Evolutionary conservation across 306 rosid genomes (phyloP).

Genomic region (Malus fusca): DNA sequence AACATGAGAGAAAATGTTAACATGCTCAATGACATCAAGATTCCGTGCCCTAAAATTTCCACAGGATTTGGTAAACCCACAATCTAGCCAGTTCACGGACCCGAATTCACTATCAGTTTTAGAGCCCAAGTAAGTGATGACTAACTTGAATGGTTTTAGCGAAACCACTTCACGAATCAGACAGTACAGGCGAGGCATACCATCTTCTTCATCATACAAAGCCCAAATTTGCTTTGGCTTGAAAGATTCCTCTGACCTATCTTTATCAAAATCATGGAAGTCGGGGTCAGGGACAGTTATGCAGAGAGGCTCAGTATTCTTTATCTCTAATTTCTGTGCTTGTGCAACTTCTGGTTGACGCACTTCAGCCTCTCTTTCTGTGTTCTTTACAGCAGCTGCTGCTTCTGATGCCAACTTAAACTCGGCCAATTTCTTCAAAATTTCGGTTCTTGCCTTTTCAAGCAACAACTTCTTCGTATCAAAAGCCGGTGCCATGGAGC

Average conservation of each 20-base stretch:
- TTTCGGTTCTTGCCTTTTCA: constrained; percentile 77
- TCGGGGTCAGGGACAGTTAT: constrained; percentile 87
- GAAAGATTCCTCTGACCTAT: constrained; percentile 90
- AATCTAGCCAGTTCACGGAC: constrained; percentile 68
- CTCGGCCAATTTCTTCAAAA: constrained; percentile 47
- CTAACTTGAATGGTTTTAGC: constrained; percentile 74
- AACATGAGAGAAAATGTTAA: constrained; percentile 87
- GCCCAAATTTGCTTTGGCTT: constrained; percentile 99
- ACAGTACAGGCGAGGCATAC: constrained; percentile 98
- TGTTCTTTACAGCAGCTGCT: constrained; percentile 30
- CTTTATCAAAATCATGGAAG: constrained; percentile 93
- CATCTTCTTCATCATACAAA: constrained; percentile 93
- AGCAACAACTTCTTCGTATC: constrained; percentile 71
- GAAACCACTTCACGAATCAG: constrained; percentile 85
- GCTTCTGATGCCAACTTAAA: constrained; percentile 47
- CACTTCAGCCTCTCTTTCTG: constrained; percentile 33
- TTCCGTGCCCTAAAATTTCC: constrained; percentile 85
- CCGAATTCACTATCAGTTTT: constrained; percentile 92
- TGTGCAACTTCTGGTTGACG: constrained; percentile 26
- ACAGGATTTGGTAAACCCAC: constrained; percentile 92
- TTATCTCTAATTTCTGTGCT: constrained; percentile 38
- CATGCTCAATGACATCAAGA: constrained; percentile 79
- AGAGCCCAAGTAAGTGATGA: constrained; percentile 75
- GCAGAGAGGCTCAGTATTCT: constrained; percentile 46
- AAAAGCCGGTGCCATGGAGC: constrained; percentile 59